A percentile compares a stretch with the other conserved stretches of the same genome.
phyloP scores from a whole-genome alignment of 2,329 filamentous ascomycete species.

The Thelonectria discophora region DNA sequence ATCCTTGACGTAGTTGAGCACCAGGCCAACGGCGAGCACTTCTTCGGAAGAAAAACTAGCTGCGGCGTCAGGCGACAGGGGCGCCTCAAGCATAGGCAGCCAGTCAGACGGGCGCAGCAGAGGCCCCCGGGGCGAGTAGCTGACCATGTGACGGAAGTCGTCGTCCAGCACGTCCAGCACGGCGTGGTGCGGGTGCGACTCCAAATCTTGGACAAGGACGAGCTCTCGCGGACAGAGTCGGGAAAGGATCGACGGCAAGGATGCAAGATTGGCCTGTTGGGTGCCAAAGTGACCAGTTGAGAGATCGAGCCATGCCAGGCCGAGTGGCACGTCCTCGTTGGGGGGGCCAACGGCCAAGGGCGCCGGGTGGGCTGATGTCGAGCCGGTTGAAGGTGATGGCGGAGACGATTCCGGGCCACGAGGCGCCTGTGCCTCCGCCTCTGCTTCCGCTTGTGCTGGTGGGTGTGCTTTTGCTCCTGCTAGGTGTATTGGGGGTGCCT shows the following conservation, averaged over 20 bases:
- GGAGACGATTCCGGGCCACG: conserved; percentile 29
- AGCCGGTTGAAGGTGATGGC: conserved; percentile 27
- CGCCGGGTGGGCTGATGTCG: conserved; percentile 31
- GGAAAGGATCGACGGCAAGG: conserved; percentile 81
- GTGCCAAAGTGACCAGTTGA: conserved; percentile 96
- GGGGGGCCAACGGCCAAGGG: conserved; percentile 34
- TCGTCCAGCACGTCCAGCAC: conserved; percentile 76
- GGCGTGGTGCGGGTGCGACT: conserved; percentile 65
- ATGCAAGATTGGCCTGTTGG: conserved; percentile 74
- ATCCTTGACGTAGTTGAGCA: conserved; percentile 86
- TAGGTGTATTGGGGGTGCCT: no score
- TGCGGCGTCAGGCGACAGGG: conserved; percentile 64
- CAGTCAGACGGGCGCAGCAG: conserved; percentile 69
- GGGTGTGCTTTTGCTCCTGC: no score
- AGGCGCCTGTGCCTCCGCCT: conserved; percentile 6
- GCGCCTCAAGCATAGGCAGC: conserved; percentile 79
- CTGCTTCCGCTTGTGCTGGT: neutral
- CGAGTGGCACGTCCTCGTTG: conserved; percentile 57
- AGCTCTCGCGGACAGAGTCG: conserved; percentile 87
- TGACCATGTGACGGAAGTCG: conserved; percentile 79
- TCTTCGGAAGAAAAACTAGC: conserved; percentile 73
- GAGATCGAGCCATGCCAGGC: conserved; percentile 92
- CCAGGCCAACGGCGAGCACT: conserved; percentile 76
- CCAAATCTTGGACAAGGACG: conserved; percentile 73
- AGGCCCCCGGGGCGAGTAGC: conserved; percentile 67